A percentile compares a stretch with the other conserved stretches of the same genome.
Evolutionary conservation across 2,329 filamentous ascomycete species (phyloP).

Genomic region (Moelleriella libera): DNA sequence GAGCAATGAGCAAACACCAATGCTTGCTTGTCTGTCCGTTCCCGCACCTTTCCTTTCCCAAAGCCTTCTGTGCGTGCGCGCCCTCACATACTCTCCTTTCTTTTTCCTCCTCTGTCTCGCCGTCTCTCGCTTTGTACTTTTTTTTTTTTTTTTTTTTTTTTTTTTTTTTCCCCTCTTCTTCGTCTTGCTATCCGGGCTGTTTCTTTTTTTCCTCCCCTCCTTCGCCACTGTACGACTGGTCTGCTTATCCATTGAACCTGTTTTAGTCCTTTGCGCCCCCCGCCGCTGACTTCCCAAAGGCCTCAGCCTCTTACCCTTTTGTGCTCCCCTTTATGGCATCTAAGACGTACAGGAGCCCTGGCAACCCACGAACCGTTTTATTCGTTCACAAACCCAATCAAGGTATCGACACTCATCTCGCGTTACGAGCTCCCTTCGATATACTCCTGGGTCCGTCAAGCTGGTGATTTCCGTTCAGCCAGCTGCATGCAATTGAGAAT

Average conservation of each 20-base stretch:
- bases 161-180: too few species aligned
- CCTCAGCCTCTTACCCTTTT: neutral
- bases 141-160: neutral
- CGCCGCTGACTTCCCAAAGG: neutral
- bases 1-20: conserved; percentile 2
- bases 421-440: neutral
- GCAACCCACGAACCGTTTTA: neutral
- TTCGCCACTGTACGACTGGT: neutral
- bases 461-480: neutral
- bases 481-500: neutral
- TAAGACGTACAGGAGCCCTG: neutral
- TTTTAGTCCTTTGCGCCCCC: neutral
- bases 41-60: conserved; percentile 1
- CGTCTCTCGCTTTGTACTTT: neutral
- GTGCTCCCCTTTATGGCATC: neutral
- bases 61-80: neutral
- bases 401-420: neutral
- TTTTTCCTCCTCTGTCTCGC: neutral
- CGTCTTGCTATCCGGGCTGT: neutral
- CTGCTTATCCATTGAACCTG: neutral
- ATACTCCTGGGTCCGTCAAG: neutral
- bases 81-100: neutral
- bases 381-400: neutral
- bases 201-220: neutral
- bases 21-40: neutral